Base-by-base conservation (phyloP, 306 rosid genomes). In the Gastrolobium villosum region DNA sequence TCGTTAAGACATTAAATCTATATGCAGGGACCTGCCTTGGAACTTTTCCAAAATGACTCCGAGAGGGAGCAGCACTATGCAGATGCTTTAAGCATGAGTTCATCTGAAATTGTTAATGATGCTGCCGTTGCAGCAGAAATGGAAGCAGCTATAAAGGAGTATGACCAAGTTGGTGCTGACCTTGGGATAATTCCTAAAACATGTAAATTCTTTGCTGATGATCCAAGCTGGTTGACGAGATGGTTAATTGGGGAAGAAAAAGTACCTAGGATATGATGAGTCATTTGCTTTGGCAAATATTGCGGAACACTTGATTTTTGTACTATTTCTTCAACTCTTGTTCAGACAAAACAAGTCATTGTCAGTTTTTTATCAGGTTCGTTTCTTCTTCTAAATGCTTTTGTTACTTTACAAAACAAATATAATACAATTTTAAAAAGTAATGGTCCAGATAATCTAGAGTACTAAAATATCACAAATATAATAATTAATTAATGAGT, bases 211-310 rank as follows among this genome's bases (percentile, higher is more conserved):
- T 81, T 86, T 57, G 91, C 93, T 3, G 88, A 84, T 69, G 97
- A 95, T 81, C 94, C 97, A 9, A 92, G 97, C 76, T 95, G 99
- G 99, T 81, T 95, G 91, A 86, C 98, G 0, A 86, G 97, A 79
- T 91, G 94, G 94, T 87, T 95, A 68, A 73, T 87, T 84, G 96
- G 93, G 77, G 97, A 91, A 57, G 98, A 91, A 86, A 87, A 88
- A 81, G 75, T 84, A 34, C 86, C 85, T 13, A 86, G 88, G 49
- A 46, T 82, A 73, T 90, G 76, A 85, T 30, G 8, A 41, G 11
- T 15, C 50, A 26, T 77, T 55, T 55, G 36, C 60, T 76, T 77
- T 72, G 43, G 32, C 43, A 20, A 49, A 46, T 73, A 52, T 81
- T 35, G 39, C 44, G 74, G 20, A 69, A 82, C 34, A 34, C 10